Evolutionary conservation across 192 early-diverging fungal species (phyloP).

Genomic region (Backusella tuberculispora): DNA sequence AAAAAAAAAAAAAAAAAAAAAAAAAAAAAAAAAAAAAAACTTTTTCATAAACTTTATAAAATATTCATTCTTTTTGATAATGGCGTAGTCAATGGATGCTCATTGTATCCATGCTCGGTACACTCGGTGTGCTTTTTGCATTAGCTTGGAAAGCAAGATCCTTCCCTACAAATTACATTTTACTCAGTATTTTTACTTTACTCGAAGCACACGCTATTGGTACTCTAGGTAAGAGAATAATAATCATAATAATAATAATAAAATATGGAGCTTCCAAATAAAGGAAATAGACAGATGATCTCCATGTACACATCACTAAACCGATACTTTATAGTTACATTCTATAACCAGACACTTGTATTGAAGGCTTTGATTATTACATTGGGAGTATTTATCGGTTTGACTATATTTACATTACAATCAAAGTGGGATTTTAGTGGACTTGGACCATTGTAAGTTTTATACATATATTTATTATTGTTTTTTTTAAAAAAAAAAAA

Average conservation of each 20-base stretch:
- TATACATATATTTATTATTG: not conserved
- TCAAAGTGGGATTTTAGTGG: constrained; percentile 74
- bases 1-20: not conserved
- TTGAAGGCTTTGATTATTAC: constrained; percentile 80
- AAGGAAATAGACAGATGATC: no score
- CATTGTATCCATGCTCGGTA: constrained; percentile 54
- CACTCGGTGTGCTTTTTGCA: constrained; percentile 51
- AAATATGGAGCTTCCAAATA: not conserved
- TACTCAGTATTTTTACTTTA: constrained; percentile 70
- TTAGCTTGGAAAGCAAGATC: constrained; percentile 64
- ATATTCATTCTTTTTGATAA: no score
- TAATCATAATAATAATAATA: no score
- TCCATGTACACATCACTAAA: no score
- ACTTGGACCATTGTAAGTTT: constrained; percentile 56
- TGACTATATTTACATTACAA: constrained; percentile 81
- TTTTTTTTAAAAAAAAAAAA: not conserved
- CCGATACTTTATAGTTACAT: constrained; percentile 49
- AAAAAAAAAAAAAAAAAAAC: not conserved
- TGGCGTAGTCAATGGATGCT: constrained; percentile 56
- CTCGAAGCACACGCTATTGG: constrained; percentile 48
- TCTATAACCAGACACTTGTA: constrained; percentile 64
- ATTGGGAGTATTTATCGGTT: constrained; percentile 67
- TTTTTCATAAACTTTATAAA: not conserved
- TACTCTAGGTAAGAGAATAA: constrained; percentile 36
- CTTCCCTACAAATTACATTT: constrained; percentile 59